Evolutionary conservation across 75 land plant genomes (phyloP).

Genomic region (Isoetes taiwanensis): DNA sequence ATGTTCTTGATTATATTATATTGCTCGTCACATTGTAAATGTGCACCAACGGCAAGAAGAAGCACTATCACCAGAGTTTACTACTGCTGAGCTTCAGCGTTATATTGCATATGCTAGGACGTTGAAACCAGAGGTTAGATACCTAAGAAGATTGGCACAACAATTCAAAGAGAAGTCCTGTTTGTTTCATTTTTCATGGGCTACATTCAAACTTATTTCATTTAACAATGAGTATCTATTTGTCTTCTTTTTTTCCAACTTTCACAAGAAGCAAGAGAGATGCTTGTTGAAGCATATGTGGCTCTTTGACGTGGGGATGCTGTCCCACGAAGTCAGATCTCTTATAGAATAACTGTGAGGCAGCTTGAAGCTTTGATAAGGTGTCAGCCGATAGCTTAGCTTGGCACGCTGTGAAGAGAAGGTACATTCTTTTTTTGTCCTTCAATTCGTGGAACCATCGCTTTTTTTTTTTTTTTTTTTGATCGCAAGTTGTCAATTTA

Average conservation of each 20-base stretch:
- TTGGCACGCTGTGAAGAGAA: not conserved
- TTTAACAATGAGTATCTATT: too few species aligned
- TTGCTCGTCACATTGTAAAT: not conserved
- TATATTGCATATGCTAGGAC: not conserved
- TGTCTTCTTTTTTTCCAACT: not conserved
- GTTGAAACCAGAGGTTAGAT: conserved; percentile 2
- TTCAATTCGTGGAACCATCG: too few species aligned
- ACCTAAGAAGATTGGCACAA: too few species aligned
- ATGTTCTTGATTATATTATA: not conserved
- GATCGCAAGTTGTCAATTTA: not conserved
- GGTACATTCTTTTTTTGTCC: not conserved
- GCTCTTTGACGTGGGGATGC: conserved; percentile 1
- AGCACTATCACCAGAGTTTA: conserved; percentile 1
- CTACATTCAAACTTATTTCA: too few species aligned
- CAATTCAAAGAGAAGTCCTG: too few species aligned
- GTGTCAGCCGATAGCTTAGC: not conserved
- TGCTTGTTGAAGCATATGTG: conserved; percentile 4
- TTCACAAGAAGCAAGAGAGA: conserved; percentile 1
- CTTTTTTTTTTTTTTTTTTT: too few species aligned
- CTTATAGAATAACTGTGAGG: not conserved
- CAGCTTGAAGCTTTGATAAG: conserved; percentile 3
- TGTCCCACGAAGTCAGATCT: not conserved
- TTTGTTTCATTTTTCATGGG: too few species aligned
- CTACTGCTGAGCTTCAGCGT: conserved; percentile 1
- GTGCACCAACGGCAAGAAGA: conserved; percentile 1